Conservation (phyloP, 768 basidiomycete species). For the Trametes elegans region DNA sequence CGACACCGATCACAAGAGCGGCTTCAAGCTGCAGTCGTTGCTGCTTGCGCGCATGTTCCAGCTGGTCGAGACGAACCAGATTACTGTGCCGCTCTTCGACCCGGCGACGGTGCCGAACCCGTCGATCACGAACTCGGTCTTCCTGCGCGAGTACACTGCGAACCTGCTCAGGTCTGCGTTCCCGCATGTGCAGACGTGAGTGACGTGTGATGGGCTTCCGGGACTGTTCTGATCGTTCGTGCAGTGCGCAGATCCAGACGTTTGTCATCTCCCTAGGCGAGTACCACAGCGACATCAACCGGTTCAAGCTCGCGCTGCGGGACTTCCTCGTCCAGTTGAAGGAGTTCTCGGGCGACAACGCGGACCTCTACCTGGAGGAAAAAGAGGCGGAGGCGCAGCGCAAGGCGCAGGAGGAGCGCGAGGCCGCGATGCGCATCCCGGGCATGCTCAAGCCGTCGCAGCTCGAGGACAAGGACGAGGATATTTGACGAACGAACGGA, state of each 20-base stretch:
- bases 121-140: conserved; percentile 71
- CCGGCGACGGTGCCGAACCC: conserved; percentile 68
- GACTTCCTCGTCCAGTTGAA: conserved; percentile 98
- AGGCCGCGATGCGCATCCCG: conserved; percentile 91
- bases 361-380: conserved; percentile 91
- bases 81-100: conserved; percentile 85
- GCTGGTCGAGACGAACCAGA: conserved; percentile 77
- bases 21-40: conserved; percentile 92
- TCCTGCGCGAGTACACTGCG: conserved; percentile 82
- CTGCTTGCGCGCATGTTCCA: conserved; percentile 94
- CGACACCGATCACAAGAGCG: conserved; percentile 98
- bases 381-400: conserved; percentile 82
- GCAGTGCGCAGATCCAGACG: conserved; percentile 66
- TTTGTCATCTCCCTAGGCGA: conserved; percentile 70
- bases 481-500: conserved; percentile 47
- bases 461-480: conserved; percentile 91
- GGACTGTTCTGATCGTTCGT: conserved; percentile 6
- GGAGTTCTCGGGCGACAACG: conserved; percentile 94
- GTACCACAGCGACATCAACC: conserved; percentile 74
- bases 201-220: conserved; percentile 1
- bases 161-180: conserved; percentile 87
- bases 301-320: conserved; percentile 91
- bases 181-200: conserved; percentile 86
- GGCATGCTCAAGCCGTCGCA: conserved; percentile 97
- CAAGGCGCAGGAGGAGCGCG: conserved; percentile 80